Conservation (phyloP, 352 stramenopile species). For the Achlya hypogyna region DNA sequence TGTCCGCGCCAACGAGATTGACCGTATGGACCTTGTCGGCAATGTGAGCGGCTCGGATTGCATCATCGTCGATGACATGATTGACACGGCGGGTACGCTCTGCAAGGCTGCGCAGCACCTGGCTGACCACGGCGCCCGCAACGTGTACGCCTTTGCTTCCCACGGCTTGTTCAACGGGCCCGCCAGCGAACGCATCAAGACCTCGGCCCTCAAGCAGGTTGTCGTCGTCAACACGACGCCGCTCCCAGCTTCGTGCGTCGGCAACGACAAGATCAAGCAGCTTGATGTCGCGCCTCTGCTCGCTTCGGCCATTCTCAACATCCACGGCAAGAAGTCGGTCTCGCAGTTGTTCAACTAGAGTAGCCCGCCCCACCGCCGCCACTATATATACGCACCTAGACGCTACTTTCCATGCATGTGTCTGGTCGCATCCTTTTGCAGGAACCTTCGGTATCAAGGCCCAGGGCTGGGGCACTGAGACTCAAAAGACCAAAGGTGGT, state of each 20-base stretch:
- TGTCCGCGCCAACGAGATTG: constrained; percentile 94
- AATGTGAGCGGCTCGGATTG: constrained; percentile 98
- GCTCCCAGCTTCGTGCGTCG: constrained; percentile 74
- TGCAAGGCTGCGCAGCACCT: constrained; percentile 98
- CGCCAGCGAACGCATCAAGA: constrained; percentile 84
- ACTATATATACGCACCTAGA: constrained; percentile 6
- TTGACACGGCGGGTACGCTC: constrained; percentile 98
- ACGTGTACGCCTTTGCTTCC: constrained; percentile 99
- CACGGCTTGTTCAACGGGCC: constrained; percentile 96
- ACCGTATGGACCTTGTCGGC: constrained; percentile 99
- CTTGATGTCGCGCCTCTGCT: constrained; percentile 97
- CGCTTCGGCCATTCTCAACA: constrained; percentile 99
- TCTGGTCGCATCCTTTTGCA: background rate
- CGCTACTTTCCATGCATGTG: background rate
- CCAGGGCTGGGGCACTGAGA: too few relatives aligned
- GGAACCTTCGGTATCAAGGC: too few relatives aligned
- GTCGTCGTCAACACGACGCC: constrained; percentile 87
- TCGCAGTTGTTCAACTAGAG: constrained; percentile 98
- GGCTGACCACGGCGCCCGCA: constrained; percentile 89
- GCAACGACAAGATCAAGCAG: constrained; percentile 97
- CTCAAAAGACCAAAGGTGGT: constrained; percentile 3
- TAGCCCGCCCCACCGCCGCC: background rate
- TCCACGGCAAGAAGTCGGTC: constrained; percentile 99
- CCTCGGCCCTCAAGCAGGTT: constrained; percentile 86
- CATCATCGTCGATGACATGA: constrained; percentile 99